A percentile compares a stretch with the other conserved stretches of the same genome.
phyloP scores from a whole-genome alignment of 108 stramenopile species.

The Hondaea fermentalgiana region DNA sequence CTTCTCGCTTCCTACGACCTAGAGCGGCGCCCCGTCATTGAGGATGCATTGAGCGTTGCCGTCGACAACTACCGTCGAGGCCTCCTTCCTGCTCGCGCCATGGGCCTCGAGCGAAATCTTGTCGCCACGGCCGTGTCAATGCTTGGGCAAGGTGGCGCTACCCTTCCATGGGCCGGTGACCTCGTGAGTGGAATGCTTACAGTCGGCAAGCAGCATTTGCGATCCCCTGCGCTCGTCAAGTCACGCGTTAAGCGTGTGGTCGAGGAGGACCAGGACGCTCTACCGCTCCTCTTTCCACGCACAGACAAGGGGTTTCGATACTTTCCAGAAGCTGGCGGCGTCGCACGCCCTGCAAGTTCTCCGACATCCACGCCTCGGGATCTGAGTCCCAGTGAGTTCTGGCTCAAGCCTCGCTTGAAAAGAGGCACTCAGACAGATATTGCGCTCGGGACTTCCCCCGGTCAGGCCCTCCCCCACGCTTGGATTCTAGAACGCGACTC shows the following conservation, averaged over 20 bases:
- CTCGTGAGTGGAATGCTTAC: neutral
- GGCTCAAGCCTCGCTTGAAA: neutral
- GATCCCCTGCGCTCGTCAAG: neutral
- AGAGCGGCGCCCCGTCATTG: neutral
- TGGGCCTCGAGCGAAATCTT: neutral
- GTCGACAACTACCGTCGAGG: constrained; percentile 18
- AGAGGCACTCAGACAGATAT: neutral
- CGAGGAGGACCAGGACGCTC: neutral
- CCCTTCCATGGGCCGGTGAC: neutral
- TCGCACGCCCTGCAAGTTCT: neutral
- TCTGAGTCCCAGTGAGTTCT: neutral
- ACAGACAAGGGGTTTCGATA: neutral
- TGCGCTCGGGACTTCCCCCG: neutral
- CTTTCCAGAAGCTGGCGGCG: neutral
- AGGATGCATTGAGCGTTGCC: neutral
- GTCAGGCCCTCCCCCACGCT: neutral
- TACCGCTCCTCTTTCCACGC: neutral
- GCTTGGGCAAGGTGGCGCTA: neutral
- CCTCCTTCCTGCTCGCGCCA: neutral
- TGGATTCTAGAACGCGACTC: neutral
- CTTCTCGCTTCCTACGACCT: constrained; percentile 34
- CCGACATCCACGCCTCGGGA: neutral
- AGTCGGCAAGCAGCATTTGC: neutral
- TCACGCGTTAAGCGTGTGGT: neutral
- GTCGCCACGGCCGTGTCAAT: neutral